Conservation (phyloP, 1,139 yeast genomes). For the Geotrichum bryndzae region DNA sequence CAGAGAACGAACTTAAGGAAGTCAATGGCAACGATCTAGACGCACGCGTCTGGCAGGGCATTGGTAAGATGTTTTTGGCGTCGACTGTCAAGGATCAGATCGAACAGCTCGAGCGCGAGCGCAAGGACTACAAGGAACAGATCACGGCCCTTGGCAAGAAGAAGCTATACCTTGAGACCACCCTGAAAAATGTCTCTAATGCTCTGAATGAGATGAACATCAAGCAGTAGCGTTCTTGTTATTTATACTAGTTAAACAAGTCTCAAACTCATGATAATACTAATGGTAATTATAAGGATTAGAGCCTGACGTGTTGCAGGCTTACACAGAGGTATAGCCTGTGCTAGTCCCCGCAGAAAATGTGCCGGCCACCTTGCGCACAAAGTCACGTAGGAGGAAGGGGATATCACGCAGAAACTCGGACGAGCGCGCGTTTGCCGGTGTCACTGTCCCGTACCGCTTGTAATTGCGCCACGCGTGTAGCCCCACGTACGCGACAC, state of each 20-base stretch:
- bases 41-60: slow-evolving; percentile 70
- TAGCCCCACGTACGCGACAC: slow-evolving; percentile 67
- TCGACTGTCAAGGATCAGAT: slow-evolving; percentile 45
- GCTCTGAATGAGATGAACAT: slow-evolving; percentile 47
- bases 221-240: slow-evolving; percentile 12
- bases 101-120: slow-evolving; percentile 46
- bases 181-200: slow-evolving; percentile 66
- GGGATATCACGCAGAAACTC: slow-evolving; percentile 64
- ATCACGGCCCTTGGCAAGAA: slow-evolving; percentile 60
- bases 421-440: slow-evolving; percentile 41
- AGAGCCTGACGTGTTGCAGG: neutral
- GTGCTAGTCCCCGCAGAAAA: slow-evolving; percentile 72
- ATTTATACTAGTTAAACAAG: neutral
- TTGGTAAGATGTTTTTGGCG: slow-evolving; percentile 57
- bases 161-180: slow-evolving; percentile 65
- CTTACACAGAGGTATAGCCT: slow-evolving; percentile 83
- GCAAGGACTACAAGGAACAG: slow-evolving; percentile 51
- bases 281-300: slow-evolving; percentile 8
- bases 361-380: slow-evolving; percentile 62
- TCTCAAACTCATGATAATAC: slow-evolving; percentile 2
- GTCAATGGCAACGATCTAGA: slow-evolving; percentile 33
- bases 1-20: slow-evolving; percentile 50
- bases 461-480: slow-evolving; percentile 67
- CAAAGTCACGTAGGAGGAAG: slow-evolving; percentile 71
- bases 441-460: slow-evolving; percentile 33